Evolutionary conservation across 2,329 filamentous ascomycete species (phyloP), one percentile per base, ranked within the genome.

Genomic region (Cyphellophora attinorum): DNA sequence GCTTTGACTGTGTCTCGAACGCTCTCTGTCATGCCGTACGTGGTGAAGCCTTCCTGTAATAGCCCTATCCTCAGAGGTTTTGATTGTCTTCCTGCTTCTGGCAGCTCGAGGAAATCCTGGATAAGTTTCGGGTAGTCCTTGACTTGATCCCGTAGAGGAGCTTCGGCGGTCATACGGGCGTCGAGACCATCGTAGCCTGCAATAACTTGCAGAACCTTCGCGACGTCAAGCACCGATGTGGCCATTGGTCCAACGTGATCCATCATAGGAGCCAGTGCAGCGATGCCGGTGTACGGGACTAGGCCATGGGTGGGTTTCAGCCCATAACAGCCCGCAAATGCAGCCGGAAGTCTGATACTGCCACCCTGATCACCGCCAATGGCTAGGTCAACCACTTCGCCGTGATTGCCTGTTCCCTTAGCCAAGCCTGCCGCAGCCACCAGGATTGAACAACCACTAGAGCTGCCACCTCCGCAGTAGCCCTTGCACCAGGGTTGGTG

Each of bases 121-220:
- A 25, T n/a, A 1, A 49, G 37, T 12, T 42, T 38, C 12, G 52
- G 50, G 37, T 64, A 63, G 5, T 53, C 43, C 4, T 48, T 45
- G 2, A 61, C 55, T 6, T 53, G 42, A 6, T 45, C 29, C 14
- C 49, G 48, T 12, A 64, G 48, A 1, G 59, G 60, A 1, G 58
- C 54, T 39, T 57, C 55, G 5, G 60, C 59, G 2, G 52, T 56
- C 51, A 57, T 57, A 6, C 60, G 55, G 1, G 56, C 50, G 44
- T 72, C 68, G n/a, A 70, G 56, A 10, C 64, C 64, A 45, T 72
- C 67, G 30, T 58, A 58, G 1, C 68, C 68, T 3, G 66, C 61
- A 23, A 72, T 56, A 1, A 58, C 60, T 34, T 61, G 51, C 4
- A 70, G 52, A 12, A 68, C 42, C 1, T 58, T 23, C 0, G 65